Evolutionary conservation across 441 rosid genomes (phyloP), one percentile per base, ranked within the genome.

Genomic region (Raphanus hybrid): DNA sequence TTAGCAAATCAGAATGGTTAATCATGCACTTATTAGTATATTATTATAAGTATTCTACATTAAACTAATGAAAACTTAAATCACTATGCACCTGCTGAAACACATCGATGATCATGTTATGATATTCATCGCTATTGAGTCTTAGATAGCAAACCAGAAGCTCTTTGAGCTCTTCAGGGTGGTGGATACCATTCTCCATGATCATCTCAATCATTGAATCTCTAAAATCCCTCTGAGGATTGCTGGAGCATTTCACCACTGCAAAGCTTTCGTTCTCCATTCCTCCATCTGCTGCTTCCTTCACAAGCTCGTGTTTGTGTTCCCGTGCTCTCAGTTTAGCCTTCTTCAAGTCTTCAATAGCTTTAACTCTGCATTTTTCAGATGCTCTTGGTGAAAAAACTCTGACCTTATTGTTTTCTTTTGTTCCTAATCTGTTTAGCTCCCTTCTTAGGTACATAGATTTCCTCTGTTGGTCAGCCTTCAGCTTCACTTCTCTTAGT

Each of bases 171-270:
- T 91, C 95, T 74, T 87, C 87, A 6, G 97, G 82, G 64, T 59
- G 77, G 75, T 79, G 74, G 78, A 93, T 89, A 75, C 78, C 83
- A 69, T 85, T 88, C 80, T 88, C 95, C 78, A 81, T 74, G 63
- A 93, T 93, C 99, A 95, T 95, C 86, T 93, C 99, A 3, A 83
- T 74, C 99, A 93, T 89, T 8, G 98, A 95, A 45, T 93, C 97
- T 82, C 90, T 83, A 73, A 95, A 95, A 81, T 93, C 97, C 67
- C 85, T 82, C 57, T 83, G 87, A 1, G 97, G 99, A 82, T 91
- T 87, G 37, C 68, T 84, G 0, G 97, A 89, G 76, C 90, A 86
- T 85, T 91, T 95, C 79, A 88, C 92, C 58, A 90, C 81, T 10
- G 96, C 95, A 70, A 88, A 87, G 86, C 89, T 89, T 75, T 89